Conservation (phyloP, 2,329 filamentous ascomycete species). For the Exutisphaerella laricina region DNA sequence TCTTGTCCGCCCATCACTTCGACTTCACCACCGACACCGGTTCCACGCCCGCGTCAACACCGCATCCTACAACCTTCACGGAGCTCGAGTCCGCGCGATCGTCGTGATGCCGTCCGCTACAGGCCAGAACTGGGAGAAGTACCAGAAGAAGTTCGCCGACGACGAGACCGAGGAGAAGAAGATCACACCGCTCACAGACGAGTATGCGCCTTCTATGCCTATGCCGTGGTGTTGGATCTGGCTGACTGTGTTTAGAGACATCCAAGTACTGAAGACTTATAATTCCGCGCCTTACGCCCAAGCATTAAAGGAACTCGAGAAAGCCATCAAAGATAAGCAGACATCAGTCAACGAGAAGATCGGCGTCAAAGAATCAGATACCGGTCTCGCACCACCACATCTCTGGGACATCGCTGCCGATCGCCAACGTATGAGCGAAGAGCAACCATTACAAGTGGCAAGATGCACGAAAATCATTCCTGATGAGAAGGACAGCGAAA, state of each 20-base stretch:
- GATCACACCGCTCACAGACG: constrained; percentile 93
- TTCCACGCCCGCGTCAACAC: not conserved
- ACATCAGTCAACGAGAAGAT: constrained; percentile 99
- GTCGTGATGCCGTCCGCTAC: constrained; percentile 80
- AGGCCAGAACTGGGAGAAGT: constrained; percentile 91
- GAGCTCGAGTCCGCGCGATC: not conserved
- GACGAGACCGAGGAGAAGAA: constrained; percentile 99
- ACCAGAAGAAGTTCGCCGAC: constrained; percentile 93
- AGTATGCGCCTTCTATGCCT: constrained; percentile 56
- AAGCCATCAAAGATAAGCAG: constrained; percentile 99
- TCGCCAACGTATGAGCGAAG: constrained; percentile 95
- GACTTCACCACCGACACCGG: constrained; percentile 1
- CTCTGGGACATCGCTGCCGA: constrained; percentile 98
- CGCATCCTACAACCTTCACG: constrained; percentile 28
- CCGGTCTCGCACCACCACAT: constrained; percentile 93
- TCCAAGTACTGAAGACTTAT: constrained; percentile 98
- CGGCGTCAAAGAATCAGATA: constrained; percentile 86
- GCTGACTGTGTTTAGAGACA: constrained; percentile 61
- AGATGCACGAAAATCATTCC: constrained; percentile 99
- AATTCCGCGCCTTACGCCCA: constrained; percentile 93
- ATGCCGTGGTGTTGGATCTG: not conserved
- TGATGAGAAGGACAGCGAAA: constrained; percentile 90
- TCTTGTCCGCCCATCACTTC: constrained; percentile 2
- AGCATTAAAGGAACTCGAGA: constrained; percentile 93
- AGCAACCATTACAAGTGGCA: constrained; percentile 95